Evolutionary conservation across 345 rosid genomes (phyloP).

Genomic region (Theobroma cacao): DNA sequence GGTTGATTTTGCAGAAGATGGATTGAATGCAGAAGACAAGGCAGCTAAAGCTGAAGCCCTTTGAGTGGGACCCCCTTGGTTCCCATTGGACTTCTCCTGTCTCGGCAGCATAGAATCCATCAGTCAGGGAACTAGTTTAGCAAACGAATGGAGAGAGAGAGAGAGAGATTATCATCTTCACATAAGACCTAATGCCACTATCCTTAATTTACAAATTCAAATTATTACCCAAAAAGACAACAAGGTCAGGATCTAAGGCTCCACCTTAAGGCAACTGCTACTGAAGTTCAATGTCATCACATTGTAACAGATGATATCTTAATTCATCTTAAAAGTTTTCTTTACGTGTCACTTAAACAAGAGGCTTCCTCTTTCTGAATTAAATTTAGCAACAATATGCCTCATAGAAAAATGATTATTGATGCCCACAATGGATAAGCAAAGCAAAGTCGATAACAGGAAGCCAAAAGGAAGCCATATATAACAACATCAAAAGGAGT

Average conservation of each 20-base stretch:
- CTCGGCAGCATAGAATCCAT: constrained; percentile 22
- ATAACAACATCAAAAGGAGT: background rate
- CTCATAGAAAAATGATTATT: background rate
- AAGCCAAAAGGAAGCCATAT: constrained; percentile 2
- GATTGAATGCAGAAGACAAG: constrained; percentile 76
- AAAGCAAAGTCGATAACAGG: background rate
- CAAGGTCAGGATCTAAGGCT: background rate
- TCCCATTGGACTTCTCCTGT: constrained; percentile 74
- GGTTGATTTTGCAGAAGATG: constrained; percentile 56
- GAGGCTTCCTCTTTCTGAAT: background rate
- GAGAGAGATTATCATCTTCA: background rate
- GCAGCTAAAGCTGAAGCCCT: constrained; percentile 98
- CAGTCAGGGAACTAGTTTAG: background rate
- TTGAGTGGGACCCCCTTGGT: constrained; percentile 90
- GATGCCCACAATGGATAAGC: background rate
- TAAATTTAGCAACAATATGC: background rate
- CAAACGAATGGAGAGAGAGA: background rate
- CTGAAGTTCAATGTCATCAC: background rate
- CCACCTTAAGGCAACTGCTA: background rate
- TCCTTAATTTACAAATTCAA: background rate
- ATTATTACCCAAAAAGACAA: background rate
- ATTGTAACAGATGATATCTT: background rate
- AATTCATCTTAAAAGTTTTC: constrained; percentile 3
- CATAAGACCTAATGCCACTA: too few species aligned
- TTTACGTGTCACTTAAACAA: background rate